Base-by-base conservation (phyloP, 176 grass and related monocot genomes). In the Stipa capillata region DNA sequence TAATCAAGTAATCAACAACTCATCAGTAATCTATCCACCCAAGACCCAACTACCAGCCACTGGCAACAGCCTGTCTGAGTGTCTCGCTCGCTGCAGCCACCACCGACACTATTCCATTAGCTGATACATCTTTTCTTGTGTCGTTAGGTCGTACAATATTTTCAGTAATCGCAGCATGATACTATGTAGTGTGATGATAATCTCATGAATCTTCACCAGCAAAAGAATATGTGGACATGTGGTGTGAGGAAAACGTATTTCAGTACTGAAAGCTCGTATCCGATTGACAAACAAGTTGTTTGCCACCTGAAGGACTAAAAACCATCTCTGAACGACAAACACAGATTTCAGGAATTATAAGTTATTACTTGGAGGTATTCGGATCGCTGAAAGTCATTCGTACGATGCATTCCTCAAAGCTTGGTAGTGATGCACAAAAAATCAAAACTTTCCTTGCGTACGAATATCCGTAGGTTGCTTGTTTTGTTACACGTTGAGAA, bases 31-130 rank as follows among this genome's bases (percentile, higher is more conserved):
- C 49, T 31, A 63, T n/a, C n/a, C n/a, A n/a, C n/a, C n/a, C n/a
- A n/a, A n/a, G n/a, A n/a, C 34, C 70, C 62, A 85, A 45, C 87
- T 17, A 89, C 61, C 82, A 69, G 35, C 76, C 41, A 84, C 60
- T 69, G 20, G 81, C 51, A 44, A 56, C 76, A 80, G 76, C 41
- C 76, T 80, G 48, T 69, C 61, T 36, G 16, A 32, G 50, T 76
- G 82, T 81, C 82, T 80, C 70, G 69, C 76, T 53, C 53, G n/a
- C 32, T 13, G 12, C 63, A 89, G 60, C 61, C 62, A 85, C 78
- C 77, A 24, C 62, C 70, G 71, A 63, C 77, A 45, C 70, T 65
- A 36, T 31, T 75, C 35, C 69, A 35, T 41, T 61, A 2, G 51
- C 43, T 61, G 41, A 75, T 60, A 61, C 81, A 27, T 40, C 27